Evolutionary conservation across 73 alveolate species (phyloP).

Genomic region (Uronychia setigera): DNA sequence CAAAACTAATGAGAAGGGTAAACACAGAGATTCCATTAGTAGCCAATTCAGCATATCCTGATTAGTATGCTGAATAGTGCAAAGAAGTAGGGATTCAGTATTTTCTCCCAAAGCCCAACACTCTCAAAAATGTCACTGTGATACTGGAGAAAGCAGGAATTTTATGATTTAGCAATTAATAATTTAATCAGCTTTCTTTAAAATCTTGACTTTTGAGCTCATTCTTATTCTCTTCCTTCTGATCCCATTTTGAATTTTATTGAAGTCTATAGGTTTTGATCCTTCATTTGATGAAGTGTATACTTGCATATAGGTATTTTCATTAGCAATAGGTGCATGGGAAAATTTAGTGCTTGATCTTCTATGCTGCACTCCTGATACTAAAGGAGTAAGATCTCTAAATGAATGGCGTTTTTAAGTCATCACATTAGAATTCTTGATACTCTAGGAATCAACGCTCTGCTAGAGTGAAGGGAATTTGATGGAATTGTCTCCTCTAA

Average conservation of each 20-base stretch:
- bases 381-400: too few species aligned
- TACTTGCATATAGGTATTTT: neutral
- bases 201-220: neutral
- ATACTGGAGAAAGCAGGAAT: neutral
- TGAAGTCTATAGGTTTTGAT: neutral
- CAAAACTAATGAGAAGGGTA: neutral
- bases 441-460: too few species aligned
- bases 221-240: neutral
- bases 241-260: neutral
- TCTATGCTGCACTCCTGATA: too few species aligned
- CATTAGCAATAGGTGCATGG: too few species aligned
- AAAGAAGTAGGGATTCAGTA: neutral
- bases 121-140: neutral
- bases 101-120: neutral
- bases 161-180: too few species aligned
- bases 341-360: too few species aligned
- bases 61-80: neutral
- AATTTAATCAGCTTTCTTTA: neutral
- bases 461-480: too few species aligned
- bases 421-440: too few species aligned
- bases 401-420: too few species aligned
- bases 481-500: too few species aligned
- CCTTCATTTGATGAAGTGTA: neutral
- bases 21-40: neutral
- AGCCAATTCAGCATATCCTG: neutral